These are phyloP conservation scores for Umbelopsis ramanniana DNA, from an alignment of 192 early-diverging fungal species.

Conservation along the genomic window DNA sequence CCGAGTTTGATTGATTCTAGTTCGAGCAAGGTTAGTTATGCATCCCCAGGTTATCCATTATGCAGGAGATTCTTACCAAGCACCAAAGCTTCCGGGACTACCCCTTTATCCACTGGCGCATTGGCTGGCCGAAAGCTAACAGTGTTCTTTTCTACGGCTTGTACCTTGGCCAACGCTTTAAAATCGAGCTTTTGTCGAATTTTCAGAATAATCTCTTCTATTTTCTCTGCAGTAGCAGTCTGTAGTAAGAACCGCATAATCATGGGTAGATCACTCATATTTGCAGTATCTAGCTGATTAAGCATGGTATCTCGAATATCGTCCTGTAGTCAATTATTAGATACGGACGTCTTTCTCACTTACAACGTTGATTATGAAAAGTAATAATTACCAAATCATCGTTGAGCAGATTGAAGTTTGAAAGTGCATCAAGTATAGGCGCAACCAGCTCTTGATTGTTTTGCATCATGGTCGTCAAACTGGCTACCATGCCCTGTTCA, in stretches of 20 bases:
- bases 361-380: conserved; percentile 13
- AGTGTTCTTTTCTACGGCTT: conserved; percentile 24
- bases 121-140: conserved; percentile 10
- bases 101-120: conserved; percentile 17
- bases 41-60: neutral
- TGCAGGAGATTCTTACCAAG: conserved; percentile 35
- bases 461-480: conserved; percentile 64
- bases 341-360: neutral
- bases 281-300: conserved; percentile 64
- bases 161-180: conserved; percentile 57
- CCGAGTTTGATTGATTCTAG: conserved; percentile 68
- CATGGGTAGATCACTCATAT: conserved; percentile 71
- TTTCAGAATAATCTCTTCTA: conserved; percentile 43
- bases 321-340: conserved; percentile 23
- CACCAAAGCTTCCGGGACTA: conserved; percentile 54
- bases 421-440: conserved; percentile 72
- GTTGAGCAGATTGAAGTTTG: conserved; percentile 62
- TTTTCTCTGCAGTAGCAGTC: conserved; percentile 55
- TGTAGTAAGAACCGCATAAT: conserved; percentile 77
- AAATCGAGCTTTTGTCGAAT: conserved; percentile 70
- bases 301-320: conserved; percentile 63
- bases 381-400: conserved; percentile 44
- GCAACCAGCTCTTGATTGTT: conserved; percentile 63
- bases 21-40: neutral
- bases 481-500: conserved; percentile 53